Evolutionary conservation across 495 filamentous ascomycete species (phyloP).

Genomic region (Aspergillus ostianus): DNA sequence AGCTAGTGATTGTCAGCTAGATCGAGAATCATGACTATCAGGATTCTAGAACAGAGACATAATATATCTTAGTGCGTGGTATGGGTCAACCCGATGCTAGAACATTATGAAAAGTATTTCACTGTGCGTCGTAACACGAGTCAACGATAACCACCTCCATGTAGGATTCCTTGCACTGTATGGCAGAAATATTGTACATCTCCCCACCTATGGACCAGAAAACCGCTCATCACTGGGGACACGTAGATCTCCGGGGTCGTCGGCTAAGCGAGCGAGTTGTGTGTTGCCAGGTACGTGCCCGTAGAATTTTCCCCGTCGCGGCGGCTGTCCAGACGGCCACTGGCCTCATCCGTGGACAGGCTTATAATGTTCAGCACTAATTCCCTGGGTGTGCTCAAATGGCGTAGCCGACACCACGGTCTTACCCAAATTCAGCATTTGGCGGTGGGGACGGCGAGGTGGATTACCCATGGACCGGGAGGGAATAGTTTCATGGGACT

Average conservation of each 20-base stretch:
- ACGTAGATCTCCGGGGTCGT: background rate
- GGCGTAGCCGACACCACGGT: conserved; percentile 3
- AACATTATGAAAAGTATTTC: background rate
- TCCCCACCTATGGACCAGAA: too few species aligned
- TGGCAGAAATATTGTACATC: too few species aligned
- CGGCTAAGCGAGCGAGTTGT: background rate
- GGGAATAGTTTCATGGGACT: background rate
- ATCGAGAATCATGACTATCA: too few species aligned
- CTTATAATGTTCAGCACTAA: conserved; percentile 1
- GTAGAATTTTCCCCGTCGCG: background rate
- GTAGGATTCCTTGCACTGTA: too few species aligned
- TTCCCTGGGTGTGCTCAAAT: background rate
- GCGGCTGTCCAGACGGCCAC: background rate
- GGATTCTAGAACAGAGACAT: background rate
- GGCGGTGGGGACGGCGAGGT: conserved; percentile 3
- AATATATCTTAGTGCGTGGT: too few species aligned
- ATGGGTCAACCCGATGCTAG: too few species aligned
- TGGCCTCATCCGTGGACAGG: conserved; percentile 5
- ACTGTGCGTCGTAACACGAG: background rate
- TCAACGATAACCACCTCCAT: too few species aligned
- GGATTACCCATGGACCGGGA: conserved; percentile 7
- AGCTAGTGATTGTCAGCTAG: background rate
- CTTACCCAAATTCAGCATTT: conserved; percentile 10
- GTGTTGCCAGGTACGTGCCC: background rate
- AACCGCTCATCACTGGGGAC: background rate